These are phyloP conservation scores for Plasmodium reichenowi DNA, from an alignment of 169 alveolate species.

Conservation along the genomic window DNA sequence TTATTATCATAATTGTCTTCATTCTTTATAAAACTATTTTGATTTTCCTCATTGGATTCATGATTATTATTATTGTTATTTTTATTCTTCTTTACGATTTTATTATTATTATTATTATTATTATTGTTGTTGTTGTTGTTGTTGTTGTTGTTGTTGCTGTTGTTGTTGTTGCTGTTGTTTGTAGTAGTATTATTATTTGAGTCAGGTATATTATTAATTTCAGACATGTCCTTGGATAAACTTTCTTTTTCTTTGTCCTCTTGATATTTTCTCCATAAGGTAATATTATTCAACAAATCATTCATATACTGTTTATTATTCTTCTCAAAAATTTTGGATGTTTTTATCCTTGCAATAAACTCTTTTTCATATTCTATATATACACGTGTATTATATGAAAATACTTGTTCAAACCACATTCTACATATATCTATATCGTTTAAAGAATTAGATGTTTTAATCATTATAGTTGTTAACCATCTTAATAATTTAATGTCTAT, in stretches of 20 bases:
- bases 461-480: conserved; percentile 72
- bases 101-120: background rate
- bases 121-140: background rate
- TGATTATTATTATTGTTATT: background rate
- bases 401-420: conserved; percentile 67
- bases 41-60: background rate
- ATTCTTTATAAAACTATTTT: conserved; percentile 1
- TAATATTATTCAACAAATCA: conserved; percentile 30
- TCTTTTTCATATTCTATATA: conserved; percentile 61
- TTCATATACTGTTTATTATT: conserved; percentile 52
- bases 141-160: background rate
- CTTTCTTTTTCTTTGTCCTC: conserved; percentile 38
- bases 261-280: conserved; percentile 34
- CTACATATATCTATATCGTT: conserved; percentile 66
- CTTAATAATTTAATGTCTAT: conserved; percentile 59
- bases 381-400: conserved; percentile 33
- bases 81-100: background rate
- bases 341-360: conserved; percentile 41
- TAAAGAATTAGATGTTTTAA: conserved; percentile 41
- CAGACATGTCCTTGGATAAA: background rate
- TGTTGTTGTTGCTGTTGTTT: background rate
- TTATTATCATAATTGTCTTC: background rate
- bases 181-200: background rate
- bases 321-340: conserved; percentile 52
- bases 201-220: background rate